Evolutionary conservation across 768 basidiomycete genomes (phyloP), one percentile per base, ranked within the genome.

Genomic region (Solioccasus polychromus): DNA sequence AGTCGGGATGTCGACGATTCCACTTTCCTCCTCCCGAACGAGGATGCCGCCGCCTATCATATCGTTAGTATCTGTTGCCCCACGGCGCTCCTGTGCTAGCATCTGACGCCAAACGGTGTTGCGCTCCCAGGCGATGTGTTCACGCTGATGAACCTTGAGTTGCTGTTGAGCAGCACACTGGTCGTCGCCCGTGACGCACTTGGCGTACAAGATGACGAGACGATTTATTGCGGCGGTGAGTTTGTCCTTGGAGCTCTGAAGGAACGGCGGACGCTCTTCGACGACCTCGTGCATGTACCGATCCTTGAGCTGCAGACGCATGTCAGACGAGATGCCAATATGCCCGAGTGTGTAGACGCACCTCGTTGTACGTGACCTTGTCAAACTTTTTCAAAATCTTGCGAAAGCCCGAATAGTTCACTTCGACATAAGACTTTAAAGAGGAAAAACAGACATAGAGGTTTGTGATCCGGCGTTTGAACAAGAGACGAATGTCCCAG

Each of bases 31-130:
- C 19, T 71, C 65, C 23, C 68, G 72, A 17, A 80, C 50, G 15
- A 82, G 63, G 12, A 70, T 70, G 1, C 70, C 78, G 8, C 80
- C 82, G 14, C 72, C 57, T 30, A 55, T 53, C 23, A 63, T 52
- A 39, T 69, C 71, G 45, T 67, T 45, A 51, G 69, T 40, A 34
- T 68, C 61, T 20, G 52, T 17, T 20, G 46, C 39, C 15, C 90
- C 88, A 4, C 81, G 76, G 23, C 90, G 78, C 55, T 90, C 88
- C 31, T 81, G 78, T 3, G 82, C 85, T 48, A 96, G 88, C 92
- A 96, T 94, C 65, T 91, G 86, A 20, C 92, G 77, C 96, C 96
- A 99, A 11, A 98, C 86, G 1, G 96, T 99, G 60, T 98, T 93
- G 25, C 96, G 80, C 60, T 98, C 95, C 83, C 94, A 95, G 3